These are phyloP conservation scores for Solanum bukasovii DNA, from an alignment of 257 asterid species.

Conservation along the genomic window DNA sequence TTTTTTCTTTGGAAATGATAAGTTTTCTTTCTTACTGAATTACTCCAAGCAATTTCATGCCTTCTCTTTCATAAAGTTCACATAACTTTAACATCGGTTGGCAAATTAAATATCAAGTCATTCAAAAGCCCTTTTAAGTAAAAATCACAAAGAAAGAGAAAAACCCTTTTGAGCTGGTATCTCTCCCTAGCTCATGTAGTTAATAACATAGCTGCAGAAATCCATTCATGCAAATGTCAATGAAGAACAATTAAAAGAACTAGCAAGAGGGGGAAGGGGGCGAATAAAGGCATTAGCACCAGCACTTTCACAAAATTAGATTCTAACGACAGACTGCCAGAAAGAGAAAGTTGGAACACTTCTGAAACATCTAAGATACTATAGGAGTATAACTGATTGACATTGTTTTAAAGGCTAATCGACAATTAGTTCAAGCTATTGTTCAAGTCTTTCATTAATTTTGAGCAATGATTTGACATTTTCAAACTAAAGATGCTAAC, in stretches of 20 bases:
- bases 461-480: not conserved
- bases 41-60: not conserved
- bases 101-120: not conserved
- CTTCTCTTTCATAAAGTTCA: not conserved
- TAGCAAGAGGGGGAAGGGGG: not conserved
- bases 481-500: not conserved
- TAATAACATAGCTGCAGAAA: not conserved
- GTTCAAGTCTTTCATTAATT: not conserved
- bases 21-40: not conserved
- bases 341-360: not conserved
- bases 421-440: not conserved
- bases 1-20: not conserved
- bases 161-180: not conserved
- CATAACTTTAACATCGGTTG: not conserved
- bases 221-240: not conserved
- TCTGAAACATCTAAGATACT: not conserved
- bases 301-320: not conserved
- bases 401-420: not conserved
- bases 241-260: not conserved
- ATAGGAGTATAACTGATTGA: not conserved
- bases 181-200: not conserved
- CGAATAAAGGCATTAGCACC: not conserved
- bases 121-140: not conserved
- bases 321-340: not conserved
- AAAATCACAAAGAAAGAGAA: not conserved